Evolutionary conservation across 768 basidiomycete species (phyloP), one percentile per base, ranked within the genome.

Genomic region (Tylopilus rubrobrunneus): DNA sequence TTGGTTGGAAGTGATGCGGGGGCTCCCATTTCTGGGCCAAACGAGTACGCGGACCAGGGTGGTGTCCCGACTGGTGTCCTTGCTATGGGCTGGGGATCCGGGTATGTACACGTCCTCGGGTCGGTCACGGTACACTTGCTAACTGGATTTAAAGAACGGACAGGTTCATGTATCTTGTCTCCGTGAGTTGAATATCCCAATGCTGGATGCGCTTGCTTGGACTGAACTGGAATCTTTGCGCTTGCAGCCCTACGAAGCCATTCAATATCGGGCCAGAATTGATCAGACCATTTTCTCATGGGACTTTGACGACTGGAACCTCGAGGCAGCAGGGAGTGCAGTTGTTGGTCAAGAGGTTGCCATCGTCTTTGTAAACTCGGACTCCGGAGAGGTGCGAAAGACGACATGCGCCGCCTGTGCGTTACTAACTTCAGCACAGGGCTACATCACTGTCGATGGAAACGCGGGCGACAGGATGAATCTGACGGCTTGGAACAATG

Each of bases 81-180:
- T 21, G 92, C 91, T 7, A 87, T 93, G 86, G 92, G 92, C 14
- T 97, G 94, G 94, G 94, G 92, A 36, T 88, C 86, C 47, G 92
- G 91, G 71, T 76, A 43, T 37, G 71, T 61, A 14, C 51, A 8
- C 1, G 11, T n/a, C 15, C 7, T 48, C 0, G 9, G 10, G 37
- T 17, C 7, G 4, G 15, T 40, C 21, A 1, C 8, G 9, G 7
- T 40, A 33, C 9, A n/a, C 9, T 40, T 25, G 49, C 49, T 63
- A 27, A 56, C 44, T 23, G 19, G 7, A 7, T 29, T 45, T 28
- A 39, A 40, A 79, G 81, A 6, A 90, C 92, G 0, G 77, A 82
- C 12, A 81, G 83, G 60, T 86, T 89, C 74, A 83, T 86, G 6
- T 93, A 92, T 69, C 79, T 93, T 12, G 71, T 93, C 55, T 83